A percentile compares a stretch with the other conserved stretches of the same genome.
Evolutionary conservation across 1,284 basidiomycete genomes (phyloP).

Genomic region (Malassezia furfur): DNA sequence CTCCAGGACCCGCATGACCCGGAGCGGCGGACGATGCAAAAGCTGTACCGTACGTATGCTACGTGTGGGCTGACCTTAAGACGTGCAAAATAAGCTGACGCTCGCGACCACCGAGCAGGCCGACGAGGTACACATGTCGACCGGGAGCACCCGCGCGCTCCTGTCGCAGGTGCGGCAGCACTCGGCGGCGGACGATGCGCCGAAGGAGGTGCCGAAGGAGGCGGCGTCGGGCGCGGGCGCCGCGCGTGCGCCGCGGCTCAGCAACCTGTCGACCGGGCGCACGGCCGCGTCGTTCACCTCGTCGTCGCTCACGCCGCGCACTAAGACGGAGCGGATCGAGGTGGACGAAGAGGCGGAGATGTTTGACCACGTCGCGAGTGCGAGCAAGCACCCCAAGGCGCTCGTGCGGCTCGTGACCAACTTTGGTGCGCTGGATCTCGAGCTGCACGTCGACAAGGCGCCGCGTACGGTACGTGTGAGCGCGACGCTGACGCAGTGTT

Average conservation of each 20-base stretch:
- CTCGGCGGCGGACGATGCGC: not conserved
- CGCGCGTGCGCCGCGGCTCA: not conserved
- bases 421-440: conserved; percentile 77
- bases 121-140: conserved; percentile 30
- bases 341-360: conserved; percentile 84
- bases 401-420: conserved; percentile 69
- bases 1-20: conserved; percentile 53
- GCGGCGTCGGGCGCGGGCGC: not conserved
- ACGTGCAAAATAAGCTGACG: conserved; percentile 43
- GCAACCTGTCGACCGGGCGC: conserved; percentile 59
- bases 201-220: not conserved
- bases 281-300: conserved; percentile 87
- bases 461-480: conserved; percentile 64
- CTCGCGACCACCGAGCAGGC: not conserved
- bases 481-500: conserved; percentile 51
- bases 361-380: conserved; percentile 60
- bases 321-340: conserved; percentile 65
- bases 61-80: not conserved
- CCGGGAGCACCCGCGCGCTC: conserved; percentile 16
- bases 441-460: conserved; percentile 80
- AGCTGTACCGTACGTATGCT: conserved; percentile 12
- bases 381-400: conserved; percentile 17
- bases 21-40: conserved; percentile 11
- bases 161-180: not conserved
- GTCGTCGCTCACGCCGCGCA: conserved; percentile 74